Evolutionary conservation across 2,329 filamentous ascomycete genomes (phyloP).

Genomic region (Penicillium brasilianum): DNA sequence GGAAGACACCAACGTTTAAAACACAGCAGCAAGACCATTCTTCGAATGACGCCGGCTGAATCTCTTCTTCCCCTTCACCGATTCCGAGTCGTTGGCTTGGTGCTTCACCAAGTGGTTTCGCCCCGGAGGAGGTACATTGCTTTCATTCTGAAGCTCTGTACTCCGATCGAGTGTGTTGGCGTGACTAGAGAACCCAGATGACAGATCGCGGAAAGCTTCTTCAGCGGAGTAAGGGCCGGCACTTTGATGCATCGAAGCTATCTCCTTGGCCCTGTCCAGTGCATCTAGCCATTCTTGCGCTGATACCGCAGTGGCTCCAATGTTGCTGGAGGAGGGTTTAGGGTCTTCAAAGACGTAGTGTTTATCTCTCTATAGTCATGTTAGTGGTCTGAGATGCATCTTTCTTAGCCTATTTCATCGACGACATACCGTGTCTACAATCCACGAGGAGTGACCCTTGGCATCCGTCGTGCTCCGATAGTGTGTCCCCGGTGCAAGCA

Average conservation of each 20-base stretch:
- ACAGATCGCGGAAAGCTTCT: constrained; percentile 69
- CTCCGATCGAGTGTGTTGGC: constrained; percentile 51
- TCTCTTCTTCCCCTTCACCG: constrained; percentile 63
- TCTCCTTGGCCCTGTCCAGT: constrained; percentile 82
- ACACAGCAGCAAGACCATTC: constrained; percentile 88
- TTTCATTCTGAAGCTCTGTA: constrained; percentile 46
- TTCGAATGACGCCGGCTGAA: constrained; percentile 95
- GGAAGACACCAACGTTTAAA: constrained; percentile 55
- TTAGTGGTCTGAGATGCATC: constrained; percentile 27
- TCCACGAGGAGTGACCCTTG: constrained; percentile 89
- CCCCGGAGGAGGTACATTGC: constrained; percentile 44
- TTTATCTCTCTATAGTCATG: constrained; percentile 70
- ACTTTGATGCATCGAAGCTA: constrained; percentile 75
- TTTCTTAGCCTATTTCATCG: not conserved
- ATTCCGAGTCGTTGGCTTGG: constrained; percentile 55
- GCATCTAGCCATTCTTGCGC: constrained; percentile 93
- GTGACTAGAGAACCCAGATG: constrained; percentile 73
- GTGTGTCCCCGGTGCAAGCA: constrained; percentile 73
- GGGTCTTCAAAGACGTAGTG: constrained; percentile 93
- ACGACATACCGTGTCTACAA: constrained; percentile 84
- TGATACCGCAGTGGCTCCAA: constrained; percentile 68
- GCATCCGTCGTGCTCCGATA: constrained; percentile 82
- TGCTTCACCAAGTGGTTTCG: constrained; percentile 53
- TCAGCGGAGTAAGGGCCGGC: constrained; percentile 70
- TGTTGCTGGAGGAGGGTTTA: constrained; percentile 71